Evolutionary conservation across 176 grass and related monocot genomes (phyloP), one percentile per base, ranked within the genome.

Genomic region (Microstegium vimineum): DNA sequence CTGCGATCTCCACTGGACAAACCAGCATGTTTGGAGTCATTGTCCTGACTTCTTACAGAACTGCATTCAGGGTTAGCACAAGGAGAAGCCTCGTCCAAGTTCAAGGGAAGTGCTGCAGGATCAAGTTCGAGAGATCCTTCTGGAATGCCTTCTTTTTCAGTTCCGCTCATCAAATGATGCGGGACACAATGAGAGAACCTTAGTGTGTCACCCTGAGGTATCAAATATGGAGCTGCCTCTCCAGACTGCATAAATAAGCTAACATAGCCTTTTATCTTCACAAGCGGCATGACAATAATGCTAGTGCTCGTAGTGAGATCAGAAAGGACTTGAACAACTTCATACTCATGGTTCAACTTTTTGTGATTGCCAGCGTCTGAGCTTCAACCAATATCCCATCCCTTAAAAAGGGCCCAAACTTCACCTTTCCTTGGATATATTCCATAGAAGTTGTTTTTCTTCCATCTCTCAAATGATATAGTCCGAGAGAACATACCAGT

Each of bases 401-500:
- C 88, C 83, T 94, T 98, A 76, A 81, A 94, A 76, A 94, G 70
- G 57, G 90, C 90, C 92, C 95, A 98, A 83, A 94, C 77, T 63
- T 98, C 90, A 73, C 72, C 92, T 81, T 90, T 86, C 76, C 66
- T 97, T 61, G 95, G 92, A 85, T 94, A 93, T 74, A 94, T 84
- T 68, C 86, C 88, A 91, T 82, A 91, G 5, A 66, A 54, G 22
- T 62, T 87, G 56, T 52, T 83, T 81, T 40, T 89, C 77, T 71
- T 84, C 33, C 77, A 60, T 85, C 87, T 93, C n/a, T 32, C 74
- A 66, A 68, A 86, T 14, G 23, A 62, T 54, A 94, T 78, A 73
- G 72, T 34, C 76, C 92, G 88, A 45, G 92, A 98, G 71, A 98
- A 98, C 82, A 93, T 94, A 72, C 72, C 28, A n/a, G 73, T n/a